A percentile compares a stretch with the other conserved stretches of the same genome.
phyloP scores from a whole-genome alignment of 2,329 filamentous ascomycete species.

The Epichloe sp. region DNA sequence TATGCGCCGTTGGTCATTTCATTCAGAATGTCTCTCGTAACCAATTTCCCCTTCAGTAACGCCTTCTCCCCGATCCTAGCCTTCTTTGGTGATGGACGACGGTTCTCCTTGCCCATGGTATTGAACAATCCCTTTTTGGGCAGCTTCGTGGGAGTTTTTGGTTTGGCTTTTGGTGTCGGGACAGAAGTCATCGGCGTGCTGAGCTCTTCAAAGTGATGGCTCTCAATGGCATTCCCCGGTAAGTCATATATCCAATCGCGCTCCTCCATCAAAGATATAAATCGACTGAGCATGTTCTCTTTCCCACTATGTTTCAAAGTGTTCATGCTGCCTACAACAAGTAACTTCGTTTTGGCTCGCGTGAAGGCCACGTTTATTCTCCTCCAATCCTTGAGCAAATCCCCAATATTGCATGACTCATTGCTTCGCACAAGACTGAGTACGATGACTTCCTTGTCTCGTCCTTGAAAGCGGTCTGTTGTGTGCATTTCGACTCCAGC shows the following conservation, averaged over 20 bases:
- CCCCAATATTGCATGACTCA: slow-evolving; percentile 69
- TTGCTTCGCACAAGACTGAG: slow-evolving; percentile 83
- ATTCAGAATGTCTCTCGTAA: slow-evolving; percentile 68
- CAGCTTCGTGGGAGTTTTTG: slow-evolving; percentile 17
- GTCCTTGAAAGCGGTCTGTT: slow-evolving; percentile 89
- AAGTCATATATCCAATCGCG: slow-evolving; percentile 73
- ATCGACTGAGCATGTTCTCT: slow-evolving; percentile 63
- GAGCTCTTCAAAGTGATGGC: slow-evolving; percentile 53
- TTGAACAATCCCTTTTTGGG: slow-evolving; percentile 9
- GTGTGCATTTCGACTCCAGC: slow-evolving; percentile 82
- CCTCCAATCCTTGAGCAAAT: slow-evolving; percentile 81
- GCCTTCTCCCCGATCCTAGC: slow-evolving; percentile 46
- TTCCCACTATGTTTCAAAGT: slow-evolving; percentile 63
- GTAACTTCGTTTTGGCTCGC: slow-evolving; percentile 77
- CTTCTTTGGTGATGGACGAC: slow-evolving; percentile 36
- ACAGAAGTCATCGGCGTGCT: slow-evolving; percentile 28
- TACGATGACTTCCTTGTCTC: slow-evolving; percentile 88
- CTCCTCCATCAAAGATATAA: slow-evolving; percentile 65
- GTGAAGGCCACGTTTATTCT: slow-evolving; percentile 95
- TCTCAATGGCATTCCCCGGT: slow-evolving; percentile 46
- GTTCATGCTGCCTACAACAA: slow-evolving; percentile 70
- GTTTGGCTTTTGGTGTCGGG: slow-evolving; percentile 5
- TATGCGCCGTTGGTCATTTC: slow-evolving; percentile 42
- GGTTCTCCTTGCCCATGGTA: slow-evolving; percentile 30
- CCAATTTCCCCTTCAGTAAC: slow-evolving; percentile 51